A percentile compares a stretch with the other conserved stretches of the same genome.
phyloP scores from a whole-genome alignment of 2,329 filamentous ascomycete genomes.

The Microcyclospora pomicola region DNA sequence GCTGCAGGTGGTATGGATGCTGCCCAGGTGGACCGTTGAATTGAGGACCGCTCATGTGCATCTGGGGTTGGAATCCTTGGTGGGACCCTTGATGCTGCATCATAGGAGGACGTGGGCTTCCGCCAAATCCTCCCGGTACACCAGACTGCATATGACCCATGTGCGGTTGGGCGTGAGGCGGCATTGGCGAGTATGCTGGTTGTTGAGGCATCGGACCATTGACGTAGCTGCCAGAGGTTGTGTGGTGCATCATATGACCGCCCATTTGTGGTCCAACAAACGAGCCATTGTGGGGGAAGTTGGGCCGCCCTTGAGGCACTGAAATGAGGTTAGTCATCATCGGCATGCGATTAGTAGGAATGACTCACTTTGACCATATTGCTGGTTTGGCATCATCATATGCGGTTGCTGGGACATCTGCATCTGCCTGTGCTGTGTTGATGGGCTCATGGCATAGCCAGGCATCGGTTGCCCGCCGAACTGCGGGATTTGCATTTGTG shows the following conservation, averaged over 20 bases:
- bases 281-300: slow-evolving; percentile 8
- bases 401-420: slow-evolving; percentile 5
- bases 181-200: slow-evolving; percentile 50
- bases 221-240: slow-evolving; percentile 57
- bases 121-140: slow-evolving; percentile 49
- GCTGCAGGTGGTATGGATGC: slow-evolving; percentile 16
- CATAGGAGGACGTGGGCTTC: slow-evolving; percentile 75
- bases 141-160: slow-evolving; percentile 22
- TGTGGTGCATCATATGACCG: slow-evolving; percentile 66
- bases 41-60: slow-evolving; percentile 7
- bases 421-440: slow-evolving; percentile 37
- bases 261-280: slow-evolving; percentile 39
- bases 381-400: slow-evolving; percentile 12
- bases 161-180: slow-evolving; percentile 54
- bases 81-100: slow-evolving; percentile 94
- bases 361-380: slow-evolving; percentile 13
- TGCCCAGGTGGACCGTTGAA: slow-evolving; percentile 11
- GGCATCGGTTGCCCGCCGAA: slow-evolving; percentile 58
- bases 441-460: slow-evolving; percentile 55
- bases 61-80: slow-evolving; percentile 48
- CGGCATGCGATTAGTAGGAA: slow-evolving; percentile 16
- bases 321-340: slow-evolving; percentile 56
- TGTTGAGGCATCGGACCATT: slow-evolving; percentile 54
- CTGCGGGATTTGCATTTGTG: slow-evolving; percentile 30
- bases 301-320: slow-evolving; percentile 23